Conservation (phyloP, 345 rosid genomes). For the Cardiospermum halicacabum region DNA sequence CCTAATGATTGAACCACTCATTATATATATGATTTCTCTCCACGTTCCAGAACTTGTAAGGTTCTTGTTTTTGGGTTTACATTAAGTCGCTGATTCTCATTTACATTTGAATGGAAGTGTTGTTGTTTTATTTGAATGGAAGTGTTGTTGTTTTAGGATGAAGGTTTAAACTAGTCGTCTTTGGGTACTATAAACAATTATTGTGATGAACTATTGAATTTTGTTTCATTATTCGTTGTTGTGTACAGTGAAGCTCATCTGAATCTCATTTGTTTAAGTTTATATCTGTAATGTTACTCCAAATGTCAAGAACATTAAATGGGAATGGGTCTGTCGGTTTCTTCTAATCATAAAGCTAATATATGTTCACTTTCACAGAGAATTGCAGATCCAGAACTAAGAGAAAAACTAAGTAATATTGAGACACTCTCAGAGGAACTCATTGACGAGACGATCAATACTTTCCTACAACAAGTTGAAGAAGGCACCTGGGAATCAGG, state of each 20-base stretch:
- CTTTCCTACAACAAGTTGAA: constrained; percentile 74
- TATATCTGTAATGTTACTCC: background rate
- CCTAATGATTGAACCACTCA: too few species aligned
- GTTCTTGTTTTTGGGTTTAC: background rate
- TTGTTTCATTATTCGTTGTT: background rate
- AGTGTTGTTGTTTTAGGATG: background rate
- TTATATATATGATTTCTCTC: too few species aligned
- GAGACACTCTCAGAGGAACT: constrained; percentile 65
- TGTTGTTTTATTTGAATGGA: background rate
- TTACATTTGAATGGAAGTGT: background rate
- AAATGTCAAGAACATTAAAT: constrained; percentile 3
- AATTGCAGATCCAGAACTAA: constrained; percentile 52
- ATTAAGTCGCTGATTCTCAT: background rate
- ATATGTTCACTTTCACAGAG: constrained; percentile 40
- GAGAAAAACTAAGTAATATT: constrained; percentile 44
- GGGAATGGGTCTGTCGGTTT: too few species aligned
- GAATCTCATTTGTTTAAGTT: background rate
- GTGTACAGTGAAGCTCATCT: background rate
- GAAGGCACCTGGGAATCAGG: constrained; percentile 71
- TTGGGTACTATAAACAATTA: background rate
- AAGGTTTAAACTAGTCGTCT: background rate
- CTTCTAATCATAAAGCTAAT: constrained; percentile 1
- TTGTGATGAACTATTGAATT: background rate
- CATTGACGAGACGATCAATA: constrained; percentile 49
- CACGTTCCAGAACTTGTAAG: too few species aligned